Evolutionary conservation across 495 filamentous ascomycete species (phyloP).

Genomic region (Clavariopsis aquatica): DNA sequence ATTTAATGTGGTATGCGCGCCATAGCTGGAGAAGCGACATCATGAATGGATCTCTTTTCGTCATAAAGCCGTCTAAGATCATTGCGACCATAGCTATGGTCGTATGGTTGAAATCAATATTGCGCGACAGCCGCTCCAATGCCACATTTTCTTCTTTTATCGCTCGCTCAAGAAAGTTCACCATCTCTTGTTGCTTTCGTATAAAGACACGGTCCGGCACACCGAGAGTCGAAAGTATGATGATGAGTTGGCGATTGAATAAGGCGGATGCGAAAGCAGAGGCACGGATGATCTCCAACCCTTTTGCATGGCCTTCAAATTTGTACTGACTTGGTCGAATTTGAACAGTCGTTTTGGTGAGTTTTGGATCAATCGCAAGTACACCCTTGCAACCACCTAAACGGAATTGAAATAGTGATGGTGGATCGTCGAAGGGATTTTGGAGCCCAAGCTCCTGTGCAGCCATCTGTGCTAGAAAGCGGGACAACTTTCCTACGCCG

Average conservation of each 20-base stretch:
- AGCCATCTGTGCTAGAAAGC: constrained; percentile 69
- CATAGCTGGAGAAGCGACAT: constrained; percentile 57
- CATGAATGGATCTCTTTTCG: constrained; percentile 74
- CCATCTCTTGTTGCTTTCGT: constrained; percentile 62
- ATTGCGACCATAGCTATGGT: constrained; percentile 72
- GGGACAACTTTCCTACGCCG: constrained; percentile 90
- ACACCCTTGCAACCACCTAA: constrained; percentile 91
- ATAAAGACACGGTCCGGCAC: constrained; percentile 69
- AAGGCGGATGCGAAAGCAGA: constrained; percentile 73
- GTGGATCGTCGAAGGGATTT: constrained; percentile 51
- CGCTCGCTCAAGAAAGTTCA: constrained; percentile 64
- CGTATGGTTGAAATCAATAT: constrained; percentile 83
- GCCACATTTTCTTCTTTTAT: constrained; percentile 66
- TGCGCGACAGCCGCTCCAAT: constrained; percentile 63
- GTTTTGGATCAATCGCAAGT: constrained; percentile 59
- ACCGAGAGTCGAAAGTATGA: constrained; percentile 76
- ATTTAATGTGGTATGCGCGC: constrained; percentile 43
- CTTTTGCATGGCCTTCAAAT: constrained; percentile 69
- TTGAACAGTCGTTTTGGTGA: constrained; percentile 57
- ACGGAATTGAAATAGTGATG: constrained; percentile 89
- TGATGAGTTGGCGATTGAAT: constrained; percentile 87
- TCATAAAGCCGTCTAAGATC: constrained; percentile 79
- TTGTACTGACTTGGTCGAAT: constrained; percentile 85
- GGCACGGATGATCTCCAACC: constrained; percentile 80
- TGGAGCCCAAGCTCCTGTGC: constrained; percentile 62